These are phyloP conservation scores for Yamadazyma trypodendri DNA, from an alignment of 1,139 yeast species.

Conservation along the genomic window DNA sequence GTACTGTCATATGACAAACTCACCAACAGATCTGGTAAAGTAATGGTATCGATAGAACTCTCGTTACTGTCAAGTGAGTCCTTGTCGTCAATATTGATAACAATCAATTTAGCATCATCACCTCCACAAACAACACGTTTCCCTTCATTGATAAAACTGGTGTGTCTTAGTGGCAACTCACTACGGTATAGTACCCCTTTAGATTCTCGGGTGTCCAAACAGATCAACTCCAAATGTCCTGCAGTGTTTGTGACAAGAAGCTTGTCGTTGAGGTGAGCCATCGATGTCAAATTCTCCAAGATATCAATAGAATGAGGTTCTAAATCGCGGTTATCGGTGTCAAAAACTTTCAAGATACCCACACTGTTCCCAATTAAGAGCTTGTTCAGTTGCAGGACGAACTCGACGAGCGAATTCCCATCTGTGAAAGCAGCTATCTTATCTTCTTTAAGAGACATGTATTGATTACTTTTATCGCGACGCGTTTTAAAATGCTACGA, in stretches of 20 bases:
- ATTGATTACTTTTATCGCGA: conserved; percentile 1
- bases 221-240: conserved; percentile 35
- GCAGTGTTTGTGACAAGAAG: conserved; percentile 31
- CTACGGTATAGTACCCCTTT: conserved; percentile 36
- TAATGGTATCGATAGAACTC: conserved; percentile 19
- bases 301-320: conserved; percentile 60
- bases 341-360: conserved; percentile 53
- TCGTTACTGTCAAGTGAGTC: conserved; percentile 12
- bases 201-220: conserved; percentile 21
- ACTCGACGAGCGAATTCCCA: conserved; percentile 46
- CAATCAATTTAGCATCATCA: conserved; percentile 62
- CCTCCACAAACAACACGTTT: conserved; percentile 71
- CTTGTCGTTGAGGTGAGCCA: conserved; percentile 23
- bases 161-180: conserved; percentile 66
- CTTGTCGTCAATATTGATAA: conserved; percentile 46
- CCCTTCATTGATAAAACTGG: conserved; percentile 69
- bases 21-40: conserved; percentile 54
- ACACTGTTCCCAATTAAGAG: conserved; percentile 51
- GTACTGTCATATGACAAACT: conserved; percentile 61
- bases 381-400: conserved; percentile 29
- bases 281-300: conserved; percentile 39
- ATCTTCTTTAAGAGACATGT: conserved; percentile 12
- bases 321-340: conserved; percentile 42
- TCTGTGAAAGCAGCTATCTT: conserved; percentile 43
- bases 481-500: conserved; percentile 5